Conservation (phyloP, 768 basidiomycete genomes). For the Mycena pura region DNA sequence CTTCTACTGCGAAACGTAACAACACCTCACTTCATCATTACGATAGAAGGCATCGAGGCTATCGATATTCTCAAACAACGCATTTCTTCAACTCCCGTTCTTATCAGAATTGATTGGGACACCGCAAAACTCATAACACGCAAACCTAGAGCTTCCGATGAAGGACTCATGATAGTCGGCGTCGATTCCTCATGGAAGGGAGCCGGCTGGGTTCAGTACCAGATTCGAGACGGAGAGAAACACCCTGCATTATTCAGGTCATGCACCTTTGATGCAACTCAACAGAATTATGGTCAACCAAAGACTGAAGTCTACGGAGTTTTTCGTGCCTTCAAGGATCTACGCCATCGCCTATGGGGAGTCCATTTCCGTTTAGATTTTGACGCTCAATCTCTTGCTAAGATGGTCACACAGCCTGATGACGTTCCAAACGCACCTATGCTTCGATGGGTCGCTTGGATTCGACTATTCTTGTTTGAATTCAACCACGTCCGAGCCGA, state of each 20-base stretch:
- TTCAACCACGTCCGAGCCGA: conserved; percentile 42
- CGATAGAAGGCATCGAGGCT: conserved; percentile 29
- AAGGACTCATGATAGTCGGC: conserved; percentile 37
- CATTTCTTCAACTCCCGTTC: conserved; percentile 32
- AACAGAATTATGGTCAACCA: conserved; percentile 42
- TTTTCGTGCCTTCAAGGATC: conserved; percentile 37
- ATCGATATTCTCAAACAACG: conserved; percentile 33
- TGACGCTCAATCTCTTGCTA: conserved; percentile 42
- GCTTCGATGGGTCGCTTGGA: conserved; percentile 46
- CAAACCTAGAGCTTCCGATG: conserved; percentile 17
- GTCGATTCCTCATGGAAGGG: conserved; percentile 42
- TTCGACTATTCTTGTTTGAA: conserved; percentile 43
- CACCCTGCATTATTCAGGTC: conserved; percentile 39
- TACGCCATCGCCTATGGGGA: conserved; percentile 39
- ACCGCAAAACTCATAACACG: conserved; percentile 1
- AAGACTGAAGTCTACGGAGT: conserved; percentile 48
- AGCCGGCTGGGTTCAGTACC: conserved; percentile 43
- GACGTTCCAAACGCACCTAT: conserved; percentile 41
- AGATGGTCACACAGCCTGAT: conserved; percentile 45
- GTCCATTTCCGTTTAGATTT: conserved; percentile 40
- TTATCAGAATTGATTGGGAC: conserved; percentile 41
- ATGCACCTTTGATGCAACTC: conserved; percentile 39
- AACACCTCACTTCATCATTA: conserved; percentile 36
- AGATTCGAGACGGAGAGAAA: conserved; percentile 30
- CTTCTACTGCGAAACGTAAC: conserved; percentile 12